Evolutionary conservation across 345 rosid species (phyloP).

Genomic region (Acer campestre): DNA sequence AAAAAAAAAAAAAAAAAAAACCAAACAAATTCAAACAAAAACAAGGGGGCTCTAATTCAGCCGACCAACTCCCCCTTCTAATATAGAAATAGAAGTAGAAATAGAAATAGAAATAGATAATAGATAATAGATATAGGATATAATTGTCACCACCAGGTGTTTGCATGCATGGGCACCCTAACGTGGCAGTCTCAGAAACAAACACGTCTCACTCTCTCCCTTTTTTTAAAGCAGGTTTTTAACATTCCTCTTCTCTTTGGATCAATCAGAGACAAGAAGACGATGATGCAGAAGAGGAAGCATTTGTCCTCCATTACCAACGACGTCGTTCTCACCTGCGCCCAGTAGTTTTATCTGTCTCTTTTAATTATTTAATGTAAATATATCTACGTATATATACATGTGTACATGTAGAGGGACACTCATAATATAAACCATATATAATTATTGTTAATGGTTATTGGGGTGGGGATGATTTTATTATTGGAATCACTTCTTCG

Average conservation of each 20-base stretch:
- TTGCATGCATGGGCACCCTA: slow-evolving; percentile 43
- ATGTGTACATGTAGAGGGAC: too few species aligned
- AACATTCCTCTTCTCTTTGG: neutral
- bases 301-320: slow-evolving; percentile 80
- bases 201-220: neutral
- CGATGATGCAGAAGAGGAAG: slow-evolving; percentile 49
- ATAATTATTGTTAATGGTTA: neutral
- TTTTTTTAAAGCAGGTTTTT: neutral
- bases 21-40: too few species aligned
- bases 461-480: too few species aligned
- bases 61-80: too few species aligned
- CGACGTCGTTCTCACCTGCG: slow-evolving; percentile 62
- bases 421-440: too few species aligned
- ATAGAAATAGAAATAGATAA: too few species aligned
- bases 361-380: neutral
- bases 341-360: slow-evolving; percentile 43
- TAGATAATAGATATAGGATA: too few species aligned
- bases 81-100: too few species aligned
- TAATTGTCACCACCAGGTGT: slow-evolving; percentile 21
- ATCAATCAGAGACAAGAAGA: neutral
- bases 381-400: neutral
- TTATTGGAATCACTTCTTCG: too few species aligned
- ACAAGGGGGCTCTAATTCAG: too few species aligned
- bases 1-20: too few species aligned
- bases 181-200: slow-evolving; percentile 34